Evolutionary conservation across 805 yeast genomes (phyloP).

Genomic region (Saturnispora diversa): DNA sequence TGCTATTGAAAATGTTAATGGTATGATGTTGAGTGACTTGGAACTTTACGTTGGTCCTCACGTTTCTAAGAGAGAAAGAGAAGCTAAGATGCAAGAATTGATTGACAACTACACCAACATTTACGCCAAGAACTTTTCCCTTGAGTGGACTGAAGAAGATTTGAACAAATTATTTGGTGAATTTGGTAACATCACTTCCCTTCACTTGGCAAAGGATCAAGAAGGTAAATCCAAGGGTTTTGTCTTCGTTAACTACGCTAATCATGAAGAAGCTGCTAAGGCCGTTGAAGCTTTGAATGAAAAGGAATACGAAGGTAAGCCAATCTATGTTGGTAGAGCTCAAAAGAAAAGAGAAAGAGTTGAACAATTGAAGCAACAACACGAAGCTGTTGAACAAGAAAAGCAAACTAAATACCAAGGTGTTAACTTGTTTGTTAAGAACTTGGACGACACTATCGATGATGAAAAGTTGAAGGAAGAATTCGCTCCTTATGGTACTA

Average conservation of each 20-base stretch:
- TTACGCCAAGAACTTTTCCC: constrained; percentile 82
- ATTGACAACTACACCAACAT: constrained; percentile 93
- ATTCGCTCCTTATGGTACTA: constrained; percentile 87
- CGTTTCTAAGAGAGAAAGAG: constrained; percentile 87
- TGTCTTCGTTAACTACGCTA: constrained; percentile 88
- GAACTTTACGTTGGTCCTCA: constrained; percentile 96
- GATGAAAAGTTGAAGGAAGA: constrained; percentile 89
- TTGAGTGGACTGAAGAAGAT: constrained; percentile 61
- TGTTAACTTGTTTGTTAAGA: constrained; percentile 92
- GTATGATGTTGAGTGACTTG: constrained; percentile 94
- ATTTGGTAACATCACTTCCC: constrained; percentile 77
- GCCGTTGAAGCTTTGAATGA: constrained; percentile 92
- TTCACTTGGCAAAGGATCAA: constrained; percentile 67
- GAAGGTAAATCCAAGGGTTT: constrained; percentile 92
- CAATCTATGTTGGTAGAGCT: constrained; percentile 94
- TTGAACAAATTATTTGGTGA: constrained; percentile 64
- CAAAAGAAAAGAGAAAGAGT: constrained; percentile 98
- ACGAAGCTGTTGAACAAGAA: constrained; percentile 87
- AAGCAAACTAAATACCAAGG: constrained; percentile 93
- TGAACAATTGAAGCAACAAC: constrained; percentile 90
- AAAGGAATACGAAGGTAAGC: constrained; percentile 75
- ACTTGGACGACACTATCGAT: constrained; percentile 88
- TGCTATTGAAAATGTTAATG: constrained; percentile 95
- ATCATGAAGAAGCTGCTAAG: constrained; percentile 79
- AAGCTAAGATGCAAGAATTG: constrained; percentile 81